These are phyloP conservation scores for Scorias spongiosa DNA, from an alignment of 2,329 filamentous ascomycete species.

Conservation along the genomic window DNA sequence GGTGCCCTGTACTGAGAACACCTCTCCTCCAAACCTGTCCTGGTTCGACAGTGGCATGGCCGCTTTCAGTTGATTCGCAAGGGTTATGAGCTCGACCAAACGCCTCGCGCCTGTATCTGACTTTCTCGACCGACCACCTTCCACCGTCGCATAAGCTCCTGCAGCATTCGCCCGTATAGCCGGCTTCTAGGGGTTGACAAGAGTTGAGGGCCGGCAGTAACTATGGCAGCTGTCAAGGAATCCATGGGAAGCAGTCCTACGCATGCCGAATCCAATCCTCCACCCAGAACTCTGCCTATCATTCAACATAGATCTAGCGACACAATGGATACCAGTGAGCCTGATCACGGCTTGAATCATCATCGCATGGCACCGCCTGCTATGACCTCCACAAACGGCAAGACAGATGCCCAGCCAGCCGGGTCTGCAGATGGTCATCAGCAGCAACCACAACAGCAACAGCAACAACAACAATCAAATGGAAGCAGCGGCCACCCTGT, in stretches of 20 bases:
- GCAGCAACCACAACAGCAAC: background rate
- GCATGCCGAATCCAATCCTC: slow-evolving; percentile 10
- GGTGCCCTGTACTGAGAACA: too few relatives aligned
- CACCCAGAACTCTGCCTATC: slow-evolving; percentile 16
- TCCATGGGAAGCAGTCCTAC: slow-evolving; percentile 21
- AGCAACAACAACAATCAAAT: slow-evolving; percentile 11
- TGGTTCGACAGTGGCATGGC: too few relatives aligned
- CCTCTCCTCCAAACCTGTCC: too few relatives aligned
- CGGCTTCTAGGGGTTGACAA: too few relatives aligned
- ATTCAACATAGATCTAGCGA: slow-evolving; percentile 15
- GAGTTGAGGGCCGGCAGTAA: background rate
- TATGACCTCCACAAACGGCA: slow-evolving; percentile 1
- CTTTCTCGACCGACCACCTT: too few relatives aligned
- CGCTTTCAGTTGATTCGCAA: too few relatives aligned
- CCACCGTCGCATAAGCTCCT: too few relatives aligned
- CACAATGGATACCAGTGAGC: slow-evolving; percentile 16
- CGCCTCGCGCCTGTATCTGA: too few relatives aligned
- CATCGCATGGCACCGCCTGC: slow-evolving; percentile 15
- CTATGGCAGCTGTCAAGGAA: slow-evolving; percentile 31
- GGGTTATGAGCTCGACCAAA: too few relatives aligned
- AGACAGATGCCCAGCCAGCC: background rate
- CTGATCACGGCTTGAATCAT: slow-evolving; percentile 1
- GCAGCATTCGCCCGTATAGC: too few relatives aligned
- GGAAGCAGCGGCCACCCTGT: slow-evolving; percentile 31
- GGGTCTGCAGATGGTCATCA: background rate